phyloP scores from a whole-genome alignment of 345 rosid species.

The Syzygium aromaticum region DNA sequence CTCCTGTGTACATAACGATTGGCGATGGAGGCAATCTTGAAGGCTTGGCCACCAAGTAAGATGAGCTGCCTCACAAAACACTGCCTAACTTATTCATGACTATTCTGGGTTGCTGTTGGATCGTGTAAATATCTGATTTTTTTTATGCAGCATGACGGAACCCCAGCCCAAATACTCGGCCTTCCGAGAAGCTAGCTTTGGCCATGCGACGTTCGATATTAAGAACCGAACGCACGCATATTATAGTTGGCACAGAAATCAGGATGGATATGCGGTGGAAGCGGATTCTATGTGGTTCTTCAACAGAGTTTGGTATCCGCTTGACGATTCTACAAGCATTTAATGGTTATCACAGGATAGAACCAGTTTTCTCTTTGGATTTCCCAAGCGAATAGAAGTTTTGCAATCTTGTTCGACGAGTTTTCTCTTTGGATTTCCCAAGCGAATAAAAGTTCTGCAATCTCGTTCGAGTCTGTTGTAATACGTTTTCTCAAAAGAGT shows the following conservation, averaged over 20 bases:
- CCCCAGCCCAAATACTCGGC: slow-evolving; percentile 91
- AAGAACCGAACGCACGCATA: slow-evolving; percentile 76
- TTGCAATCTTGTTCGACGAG: not conserved
- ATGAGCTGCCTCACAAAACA: not conserved
- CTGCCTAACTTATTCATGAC: not conserved
- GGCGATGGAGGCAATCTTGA: slow-evolving; percentile 87
- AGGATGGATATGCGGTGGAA: slow-evolving; percentile 70
- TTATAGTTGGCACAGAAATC: slow-evolving; percentile 78
- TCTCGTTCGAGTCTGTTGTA: not conserved
- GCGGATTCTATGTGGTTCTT: slow-evolving; percentile 77
- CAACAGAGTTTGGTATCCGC: slow-evolving; percentile 63
- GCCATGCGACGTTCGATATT: slow-evolving; percentile 71
- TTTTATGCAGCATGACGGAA: slow-evolving; percentile 57
- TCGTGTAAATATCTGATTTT: not conserved
- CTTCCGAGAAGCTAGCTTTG: slow-evolving; percentile 81
- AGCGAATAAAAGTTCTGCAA: not conserved
- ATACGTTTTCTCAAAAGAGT: not conserved
- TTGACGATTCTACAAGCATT: slow-evolving; percentile 36
- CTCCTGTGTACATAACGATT: slow-evolving; percentile 73
- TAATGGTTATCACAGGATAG: not conserved
- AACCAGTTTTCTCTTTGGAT: not conserved
- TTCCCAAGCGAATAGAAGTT: not conserved
- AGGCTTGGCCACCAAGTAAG: slow-evolving; percentile 71
- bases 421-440: not conserved
- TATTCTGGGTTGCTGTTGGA: not conserved